These are phyloP conservation scores for Gonium pectorale DNA, from an alignment of 139 green algal genomes.

Conservation along the genomic window DNA sequence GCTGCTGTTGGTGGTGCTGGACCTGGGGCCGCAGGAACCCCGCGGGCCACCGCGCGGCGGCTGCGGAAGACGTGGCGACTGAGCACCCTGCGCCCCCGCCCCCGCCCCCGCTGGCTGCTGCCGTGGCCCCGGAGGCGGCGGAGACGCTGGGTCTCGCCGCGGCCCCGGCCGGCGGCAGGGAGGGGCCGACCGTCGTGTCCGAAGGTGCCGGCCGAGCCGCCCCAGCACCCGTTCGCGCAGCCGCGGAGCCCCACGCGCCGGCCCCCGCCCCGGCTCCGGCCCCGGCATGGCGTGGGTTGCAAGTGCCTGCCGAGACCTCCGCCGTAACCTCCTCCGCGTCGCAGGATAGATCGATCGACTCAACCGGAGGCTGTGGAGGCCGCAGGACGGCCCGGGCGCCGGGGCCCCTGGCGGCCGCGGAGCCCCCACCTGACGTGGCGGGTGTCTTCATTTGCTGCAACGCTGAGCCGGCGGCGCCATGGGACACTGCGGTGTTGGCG, in stretches of 20 bases:
- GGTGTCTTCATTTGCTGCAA: too few species aligned
- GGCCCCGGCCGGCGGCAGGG: background rate
- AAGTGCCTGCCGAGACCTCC: too few species aligned
- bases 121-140: background rate
- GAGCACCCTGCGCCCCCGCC: background rate
- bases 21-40: background rate
- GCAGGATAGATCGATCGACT: conserved; percentile 29
- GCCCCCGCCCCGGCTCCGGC: too few species aligned
- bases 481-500: too few species aligned
- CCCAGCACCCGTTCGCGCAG: too few species aligned
- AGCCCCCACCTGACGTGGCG: background rate
- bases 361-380: background rate
- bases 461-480: too few species aligned
- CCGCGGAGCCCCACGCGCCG: too few species aligned
- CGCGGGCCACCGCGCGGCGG: background rate
- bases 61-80: conserved; percentile 7
- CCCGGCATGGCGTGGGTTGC: too few species aligned
- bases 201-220: too few species aligned
- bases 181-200: background rate
- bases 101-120: background rate
- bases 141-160: too few species aligned
- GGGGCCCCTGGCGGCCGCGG: background rate
- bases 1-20: background rate
- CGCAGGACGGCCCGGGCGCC: background rate
- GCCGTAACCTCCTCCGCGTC: background rate